Percentiles rank a stretch among this genome's conserved stretches.
These are phyloP conservation scores for Colletotrichum australisinense DNA, from an alignment of 2,329 filamentous ascomycete genomes.

Conservation along the genomic window DNA sequence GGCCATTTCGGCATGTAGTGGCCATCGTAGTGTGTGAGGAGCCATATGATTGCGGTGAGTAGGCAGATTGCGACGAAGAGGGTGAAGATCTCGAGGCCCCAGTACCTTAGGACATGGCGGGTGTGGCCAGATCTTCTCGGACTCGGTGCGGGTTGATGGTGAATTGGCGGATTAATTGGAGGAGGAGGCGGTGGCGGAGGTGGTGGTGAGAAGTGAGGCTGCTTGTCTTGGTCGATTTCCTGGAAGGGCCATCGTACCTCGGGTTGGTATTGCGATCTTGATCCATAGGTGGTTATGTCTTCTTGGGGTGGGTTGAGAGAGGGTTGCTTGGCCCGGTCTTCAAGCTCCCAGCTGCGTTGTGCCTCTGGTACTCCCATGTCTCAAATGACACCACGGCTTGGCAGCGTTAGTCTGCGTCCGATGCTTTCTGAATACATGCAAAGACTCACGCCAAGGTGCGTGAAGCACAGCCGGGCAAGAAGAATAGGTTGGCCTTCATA, in stretches of 20 bases:
- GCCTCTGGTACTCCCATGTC: not conserved
- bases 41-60: constrained; percentile 18
- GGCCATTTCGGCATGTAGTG: constrained; percentile 39
- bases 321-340: constrained; percentile 9
- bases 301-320: not conserved
- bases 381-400: not conserved
- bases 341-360: constrained; percentile 19
- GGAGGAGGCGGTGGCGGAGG: not conserved
- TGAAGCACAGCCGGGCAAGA: not conserved
- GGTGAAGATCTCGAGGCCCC: constrained; percentile 22
- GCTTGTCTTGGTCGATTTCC: not conserved
- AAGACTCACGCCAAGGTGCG: not conserved
- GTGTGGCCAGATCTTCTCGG: not conserved
- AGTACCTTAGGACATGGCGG: constrained; percentile 21
- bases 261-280: not conserved
- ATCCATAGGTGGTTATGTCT: not conserved
- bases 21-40: constrained; percentile 25
- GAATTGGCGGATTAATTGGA: not conserved
- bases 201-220: not conserved
- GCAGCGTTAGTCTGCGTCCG: not conserved
- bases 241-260: constrained; percentile 13
- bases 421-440: not conserved
- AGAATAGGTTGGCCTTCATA: not conserved
- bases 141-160: not conserved
- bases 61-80: constrained; percentile 8